These are phyloP conservation scores for Chlorella sorokiniana DNA, from an alignment of 139 green algal genomes.

Conservation along the genomic window DNA sequence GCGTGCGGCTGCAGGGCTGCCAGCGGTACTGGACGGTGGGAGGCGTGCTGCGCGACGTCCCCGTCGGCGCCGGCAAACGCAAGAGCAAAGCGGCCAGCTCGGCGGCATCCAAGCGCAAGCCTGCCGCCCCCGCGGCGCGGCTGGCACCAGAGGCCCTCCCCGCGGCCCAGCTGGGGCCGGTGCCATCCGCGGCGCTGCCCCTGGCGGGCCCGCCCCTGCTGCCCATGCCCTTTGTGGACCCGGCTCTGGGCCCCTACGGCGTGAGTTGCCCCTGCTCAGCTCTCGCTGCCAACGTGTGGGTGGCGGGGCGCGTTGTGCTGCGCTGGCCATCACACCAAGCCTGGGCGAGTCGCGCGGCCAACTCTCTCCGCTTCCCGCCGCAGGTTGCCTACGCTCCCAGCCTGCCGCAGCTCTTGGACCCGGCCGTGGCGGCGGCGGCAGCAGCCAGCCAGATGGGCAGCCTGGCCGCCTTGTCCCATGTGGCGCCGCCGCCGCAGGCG, in stretches of 20 bases:
- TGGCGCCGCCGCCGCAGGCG: neutral
- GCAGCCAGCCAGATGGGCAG: neutral
- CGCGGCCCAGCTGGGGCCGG: neutral
- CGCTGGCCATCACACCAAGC: too few species aligned
- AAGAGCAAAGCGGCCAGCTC: constrained; percentile 69
- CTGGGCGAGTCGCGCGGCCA: too few species aligned
- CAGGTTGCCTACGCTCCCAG: neutral
- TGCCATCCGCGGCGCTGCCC: neutral
- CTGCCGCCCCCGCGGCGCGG: neutral
- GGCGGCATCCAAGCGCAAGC: neutral
- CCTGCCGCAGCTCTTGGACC: neutral
- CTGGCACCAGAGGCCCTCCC: neutral
- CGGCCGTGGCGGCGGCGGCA: neutral
- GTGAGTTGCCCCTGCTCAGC: too few species aligned
- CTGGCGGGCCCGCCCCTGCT: neutral
- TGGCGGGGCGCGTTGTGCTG: neutral
- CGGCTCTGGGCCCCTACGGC: neutral
- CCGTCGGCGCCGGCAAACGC: constrained; percentile 79
- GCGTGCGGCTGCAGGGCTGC: constrained; percentile 58
- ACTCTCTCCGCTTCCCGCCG: too few species aligned
- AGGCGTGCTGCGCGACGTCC: constrained; percentile 89
- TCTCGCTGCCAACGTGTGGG: too few species aligned
- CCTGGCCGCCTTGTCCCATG: neutral
- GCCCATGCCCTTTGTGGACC: constrained; percentile 7
- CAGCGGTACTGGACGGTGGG: constrained; percentile 94